Evolutionary conservation across 129 eudicot genomes (phyloP).

Genomic region (Calendula officinalis): DNA sequence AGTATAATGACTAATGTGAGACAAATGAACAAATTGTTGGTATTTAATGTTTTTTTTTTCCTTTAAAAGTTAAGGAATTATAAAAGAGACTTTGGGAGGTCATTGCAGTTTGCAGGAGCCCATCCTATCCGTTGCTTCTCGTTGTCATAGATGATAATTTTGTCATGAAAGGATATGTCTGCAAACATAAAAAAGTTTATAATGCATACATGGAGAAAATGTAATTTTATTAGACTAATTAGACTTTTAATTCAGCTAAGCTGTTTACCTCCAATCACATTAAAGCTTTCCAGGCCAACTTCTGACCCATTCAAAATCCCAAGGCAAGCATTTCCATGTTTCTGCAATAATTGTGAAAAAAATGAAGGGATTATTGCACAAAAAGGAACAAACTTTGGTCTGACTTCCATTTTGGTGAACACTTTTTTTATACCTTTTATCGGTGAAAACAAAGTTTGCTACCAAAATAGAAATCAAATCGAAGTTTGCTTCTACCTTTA

Average conservation of each 20-base stretch:
- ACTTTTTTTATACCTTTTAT: no score
- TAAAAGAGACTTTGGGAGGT: conserved; percentile 53
- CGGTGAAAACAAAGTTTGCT: no score
- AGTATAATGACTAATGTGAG: no score
- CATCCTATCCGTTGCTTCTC: conserved; percentile 75
- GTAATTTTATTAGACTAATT: not conserved
- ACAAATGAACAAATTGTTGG: no score
- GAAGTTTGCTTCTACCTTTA: no score
- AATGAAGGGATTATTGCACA: no score
- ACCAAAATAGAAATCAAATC: no score
- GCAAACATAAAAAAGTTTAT: conserved; percentile 27
- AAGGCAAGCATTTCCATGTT: conserved; percentile 70
- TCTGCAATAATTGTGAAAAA: conserved; percentile 33
- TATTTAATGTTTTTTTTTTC: not conserved
- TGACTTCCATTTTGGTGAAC: no score
- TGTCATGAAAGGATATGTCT: conserved; percentile 88
- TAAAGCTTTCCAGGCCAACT: conserved; percentile 54
- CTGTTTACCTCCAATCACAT: conserved; percentile 67
- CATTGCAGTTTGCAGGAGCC: conserved; percentile 68
- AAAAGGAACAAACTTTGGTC: no score
- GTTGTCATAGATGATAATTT: conserved; percentile 72
- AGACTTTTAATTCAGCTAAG: not conserved
- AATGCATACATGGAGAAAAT: not conserved
- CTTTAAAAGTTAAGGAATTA: conserved; percentile 25
- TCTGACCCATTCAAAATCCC: conserved; percentile 71